phyloP scores from a whole-genome alignment of 2,329 filamentous ascomycete genomes.

The Cytospora leucostoma region DNA sequence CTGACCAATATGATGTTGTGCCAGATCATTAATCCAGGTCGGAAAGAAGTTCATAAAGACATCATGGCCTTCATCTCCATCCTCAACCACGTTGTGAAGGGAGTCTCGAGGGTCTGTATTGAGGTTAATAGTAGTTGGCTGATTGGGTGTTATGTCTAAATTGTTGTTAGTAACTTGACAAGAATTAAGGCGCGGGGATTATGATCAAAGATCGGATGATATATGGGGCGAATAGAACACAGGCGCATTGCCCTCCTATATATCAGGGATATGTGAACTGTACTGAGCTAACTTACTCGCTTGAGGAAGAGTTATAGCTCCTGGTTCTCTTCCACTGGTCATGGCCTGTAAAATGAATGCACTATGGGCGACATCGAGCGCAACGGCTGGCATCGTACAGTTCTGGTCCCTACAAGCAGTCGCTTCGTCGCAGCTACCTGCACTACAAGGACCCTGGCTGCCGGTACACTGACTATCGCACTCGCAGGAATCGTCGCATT shows the following conservation, averaged over 20 bases:
- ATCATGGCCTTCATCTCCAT: neutral
- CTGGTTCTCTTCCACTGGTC: constrained; percentile 23
- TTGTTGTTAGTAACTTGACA: neutral
- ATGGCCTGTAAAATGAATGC: constrained; percentile 29
- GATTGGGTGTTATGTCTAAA: neutral
- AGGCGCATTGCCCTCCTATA: neutral
- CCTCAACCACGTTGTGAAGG: neutral
- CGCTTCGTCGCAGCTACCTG: constrained; percentile 31
- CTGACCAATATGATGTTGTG: constrained; percentile 9
- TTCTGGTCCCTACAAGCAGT: constrained; percentile 32
- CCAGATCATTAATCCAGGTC: neutral
- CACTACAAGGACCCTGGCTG: constrained; percentile 24
- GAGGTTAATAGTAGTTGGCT: neutral
- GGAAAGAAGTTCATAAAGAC: neutral
- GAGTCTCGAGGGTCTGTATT: neutral
- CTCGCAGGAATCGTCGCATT: constrained; percentile 21
- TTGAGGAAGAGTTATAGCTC: neutral
- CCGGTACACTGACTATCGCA: constrained; percentile 25
- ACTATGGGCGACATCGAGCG: constrained; percentile 33
- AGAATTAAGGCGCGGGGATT: neutral
- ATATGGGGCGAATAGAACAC: too few species aligned
- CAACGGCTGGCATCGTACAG: constrained; percentile 30
- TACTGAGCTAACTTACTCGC: constrained; percentile 2
- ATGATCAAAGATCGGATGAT: too few species aligned
- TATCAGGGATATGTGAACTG: neutral